Percentiles rank a stretch among this genome's conserved stretches.
Evolutionary conservation across 2,329 filamentous ascomycete species (phyloP).

Genomic region (Ceratocystis diversiconidia): DNA sequence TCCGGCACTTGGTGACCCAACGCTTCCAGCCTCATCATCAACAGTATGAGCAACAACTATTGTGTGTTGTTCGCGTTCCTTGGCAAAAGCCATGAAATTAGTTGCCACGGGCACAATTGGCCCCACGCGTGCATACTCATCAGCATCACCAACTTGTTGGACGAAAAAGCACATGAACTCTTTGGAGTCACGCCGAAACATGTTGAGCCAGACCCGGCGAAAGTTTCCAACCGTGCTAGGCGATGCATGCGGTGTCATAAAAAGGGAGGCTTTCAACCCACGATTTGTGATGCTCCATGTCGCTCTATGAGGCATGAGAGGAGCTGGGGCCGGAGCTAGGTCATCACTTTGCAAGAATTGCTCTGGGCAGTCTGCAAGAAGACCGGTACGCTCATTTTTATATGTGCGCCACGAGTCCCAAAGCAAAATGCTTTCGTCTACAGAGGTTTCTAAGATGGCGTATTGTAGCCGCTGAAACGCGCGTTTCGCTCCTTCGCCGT

Average conservation of each 20-base stretch:
- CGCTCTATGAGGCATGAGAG: constrained; percentile 16
- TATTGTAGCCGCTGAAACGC: constrained; percentile 24
- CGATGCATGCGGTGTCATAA: constrained; percentile 17
- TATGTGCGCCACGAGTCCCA: constrained; percentile 20
- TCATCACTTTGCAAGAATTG: constrained; percentile 11
- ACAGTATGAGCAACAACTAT: constrained; percentile 15
- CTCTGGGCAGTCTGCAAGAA: constrained; percentile 16
- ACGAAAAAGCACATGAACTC: constrained; percentile 18
- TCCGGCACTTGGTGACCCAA: background rate
- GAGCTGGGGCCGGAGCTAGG: constrained; percentile 9
- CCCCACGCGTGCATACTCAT: constrained; percentile 16
- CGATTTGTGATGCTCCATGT: constrained; percentile 16
- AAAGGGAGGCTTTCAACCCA: constrained; percentile 13
- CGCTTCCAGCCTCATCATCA: constrained; percentile 1
- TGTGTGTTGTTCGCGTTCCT: constrained; percentile 14
- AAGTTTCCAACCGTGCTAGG: constrained; percentile 16
- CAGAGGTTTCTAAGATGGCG: constrained; percentile 22
- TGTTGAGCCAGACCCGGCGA: constrained; percentile 18
- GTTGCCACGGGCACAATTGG: constrained; percentile 14
- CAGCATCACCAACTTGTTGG: constrained; percentile 16
- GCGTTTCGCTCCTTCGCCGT: constrained; percentile 23
- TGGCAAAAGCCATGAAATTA: constrained; percentile 11
- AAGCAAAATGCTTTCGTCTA: constrained; percentile 23
- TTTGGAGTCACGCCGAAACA: constrained; percentile 12
- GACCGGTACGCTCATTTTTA: constrained; percentile 11